A percentile compares a stretch with the other conserved stretches of the same genome.
Evolutionary conservation across 768 basidiomycete genomes (phyloP).

Genomic region (Psilocybe tampanensis): DNA sequence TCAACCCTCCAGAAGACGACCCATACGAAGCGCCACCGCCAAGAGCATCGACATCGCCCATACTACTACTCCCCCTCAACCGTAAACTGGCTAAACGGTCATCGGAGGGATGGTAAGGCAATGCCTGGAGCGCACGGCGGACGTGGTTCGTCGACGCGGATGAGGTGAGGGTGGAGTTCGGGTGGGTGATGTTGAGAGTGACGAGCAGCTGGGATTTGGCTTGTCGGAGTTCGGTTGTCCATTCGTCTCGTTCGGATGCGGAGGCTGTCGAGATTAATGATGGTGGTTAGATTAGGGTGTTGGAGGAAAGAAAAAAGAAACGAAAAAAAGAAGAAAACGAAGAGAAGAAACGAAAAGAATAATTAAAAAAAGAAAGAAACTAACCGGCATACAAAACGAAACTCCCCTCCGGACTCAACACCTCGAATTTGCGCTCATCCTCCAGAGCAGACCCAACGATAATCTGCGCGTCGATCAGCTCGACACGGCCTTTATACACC

Average conservation of each 20-base stretch:
- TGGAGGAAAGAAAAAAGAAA: too few species aligned
- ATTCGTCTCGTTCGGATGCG: slow-evolving; percentile 61
- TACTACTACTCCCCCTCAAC: slow-evolving; percentile 22
- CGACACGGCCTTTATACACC: slow-evolving; percentile 69
- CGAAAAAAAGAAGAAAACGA: not conserved
- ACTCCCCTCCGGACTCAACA: slow-evolving; percentile 76
- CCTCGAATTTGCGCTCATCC: slow-evolving; percentile 65
- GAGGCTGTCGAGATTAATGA: too few species aligned
- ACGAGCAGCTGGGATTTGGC: slow-evolving; percentile 74
- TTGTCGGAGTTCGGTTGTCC: slow-evolving; percentile 67
- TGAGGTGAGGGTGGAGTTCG: slow-evolving; percentile 81
- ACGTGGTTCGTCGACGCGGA: slow-evolving; percentile 78
- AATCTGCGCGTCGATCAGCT: slow-evolving; percentile 77
- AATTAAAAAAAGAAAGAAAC: slow-evolving; percentile 13
- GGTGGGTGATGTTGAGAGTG: slow-evolving; percentile 69
- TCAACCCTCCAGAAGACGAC: too few species aligned
- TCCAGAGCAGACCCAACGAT: slow-evolving; percentile 55
- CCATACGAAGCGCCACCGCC: too few species aligned
- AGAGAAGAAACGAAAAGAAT: not conserved
- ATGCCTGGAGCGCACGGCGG: slow-evolving; percentile 69
- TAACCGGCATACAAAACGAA: slow-evolving; percentile 75
- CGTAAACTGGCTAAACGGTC: slow-evolving; percentile 42
- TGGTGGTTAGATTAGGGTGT: too few species aligned
- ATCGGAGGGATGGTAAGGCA: slow-evolving; percentile 66
- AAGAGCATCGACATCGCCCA: slow-evolving; percentile 15